These are phyloP conservation scores for Pharus latifolius DNA, from an alignment of 176 grass and related monocot genomes.

Conservation along the genomic window DNA sequence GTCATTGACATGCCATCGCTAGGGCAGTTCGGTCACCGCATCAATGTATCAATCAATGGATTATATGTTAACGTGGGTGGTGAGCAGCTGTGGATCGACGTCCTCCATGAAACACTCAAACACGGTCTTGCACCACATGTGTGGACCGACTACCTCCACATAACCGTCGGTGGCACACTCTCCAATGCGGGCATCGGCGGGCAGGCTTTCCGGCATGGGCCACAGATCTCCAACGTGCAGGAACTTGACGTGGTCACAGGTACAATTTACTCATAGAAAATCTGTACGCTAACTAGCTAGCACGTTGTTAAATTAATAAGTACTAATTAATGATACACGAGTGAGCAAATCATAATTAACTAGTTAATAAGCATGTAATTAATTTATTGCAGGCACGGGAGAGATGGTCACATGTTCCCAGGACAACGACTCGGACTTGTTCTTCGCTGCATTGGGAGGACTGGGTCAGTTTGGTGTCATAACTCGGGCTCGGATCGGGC, in stretches of 20 bases:
- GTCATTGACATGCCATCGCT: conserved; percentile 46
- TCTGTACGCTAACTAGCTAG: neutral
- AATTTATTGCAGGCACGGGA: conserved; percentile 27
- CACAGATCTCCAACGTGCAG: conserved; percentile 40
- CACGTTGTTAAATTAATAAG: neutral
- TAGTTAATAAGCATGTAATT: neutral
- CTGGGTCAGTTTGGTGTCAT: conserved; percentile 53
- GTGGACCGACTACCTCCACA: conserved; percentile 41
- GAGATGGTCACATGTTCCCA: conserved; percentile 32
- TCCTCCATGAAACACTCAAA: conserved; percentile 34
- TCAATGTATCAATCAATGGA: neutral
- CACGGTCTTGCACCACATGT: conserved; percentile 9
- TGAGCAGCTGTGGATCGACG: conserved; percentile 53
- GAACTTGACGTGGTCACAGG: conserved; percentile 53
- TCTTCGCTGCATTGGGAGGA: conserved; percentile 31
- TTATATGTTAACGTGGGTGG: conserved; percentile 29
- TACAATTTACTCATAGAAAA: neutral
- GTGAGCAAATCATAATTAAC: neutral
- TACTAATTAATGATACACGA: neutral
- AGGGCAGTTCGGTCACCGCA: neutral
- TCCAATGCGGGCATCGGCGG: conserved; percentile 52
- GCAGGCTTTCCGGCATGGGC: conserved; percentile 40
- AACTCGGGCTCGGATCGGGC: conserved; percentile 25
- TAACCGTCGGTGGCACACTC: conserved; percentile 50
- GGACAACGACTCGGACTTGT: conserved; percentile 12